Conservation (phyloP, 352 stramenopile genomes). For the Pythium guiyangense region DNA sequence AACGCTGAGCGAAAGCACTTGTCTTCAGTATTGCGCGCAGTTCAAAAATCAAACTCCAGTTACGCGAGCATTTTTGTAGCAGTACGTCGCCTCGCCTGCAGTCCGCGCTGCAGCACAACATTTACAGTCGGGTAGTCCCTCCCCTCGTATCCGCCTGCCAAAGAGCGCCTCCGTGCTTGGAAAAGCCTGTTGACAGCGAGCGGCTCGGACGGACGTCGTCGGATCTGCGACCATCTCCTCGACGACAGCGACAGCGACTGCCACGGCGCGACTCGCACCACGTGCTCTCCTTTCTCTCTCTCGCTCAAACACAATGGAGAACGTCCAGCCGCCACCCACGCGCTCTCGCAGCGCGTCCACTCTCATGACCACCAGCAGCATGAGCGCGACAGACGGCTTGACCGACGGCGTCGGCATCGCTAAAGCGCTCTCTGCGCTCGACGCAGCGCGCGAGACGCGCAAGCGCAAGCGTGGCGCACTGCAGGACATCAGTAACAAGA, state of each 20-base stretch:
- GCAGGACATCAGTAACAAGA: constrained; percentile 83
- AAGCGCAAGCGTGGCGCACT: constrained; percentile 77
- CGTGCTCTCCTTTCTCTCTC: constrained; percentile 5
- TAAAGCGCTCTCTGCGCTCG: constrained; percentile 12
- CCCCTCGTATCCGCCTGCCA: too few relatives aligned
- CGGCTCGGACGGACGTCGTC: too few relatives aligned
- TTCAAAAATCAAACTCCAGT: constrained; percentile 30
- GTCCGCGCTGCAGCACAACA: too few relatives aligned
- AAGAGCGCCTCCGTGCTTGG: neutral
- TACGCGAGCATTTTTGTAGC: neutral
- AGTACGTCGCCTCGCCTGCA: constrained; percentile 20
- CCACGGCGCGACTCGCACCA: too few relatives aligned
- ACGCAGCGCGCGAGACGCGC: constrained; percentile 27
- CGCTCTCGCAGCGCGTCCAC: constrained; percentile 1
- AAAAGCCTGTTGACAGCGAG: constrained; percentile 2
- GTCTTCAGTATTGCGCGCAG: constrained; percentile 19
- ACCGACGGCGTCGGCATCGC: constrained; percentile 5
- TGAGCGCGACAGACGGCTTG: neutral
- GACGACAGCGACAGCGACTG: neutral
- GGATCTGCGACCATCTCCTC: neutral
- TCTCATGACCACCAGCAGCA: neutral
- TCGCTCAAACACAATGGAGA: constrained; percentile 14
- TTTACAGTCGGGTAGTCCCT: too few relatives aligned
- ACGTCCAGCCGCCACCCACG: constrained; percentile 8
- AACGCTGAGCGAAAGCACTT: constrained; percentile 18